phyloP scores from a whole-genome alignment of 306 rosid species.

The Trifolium dubium region DNA sequence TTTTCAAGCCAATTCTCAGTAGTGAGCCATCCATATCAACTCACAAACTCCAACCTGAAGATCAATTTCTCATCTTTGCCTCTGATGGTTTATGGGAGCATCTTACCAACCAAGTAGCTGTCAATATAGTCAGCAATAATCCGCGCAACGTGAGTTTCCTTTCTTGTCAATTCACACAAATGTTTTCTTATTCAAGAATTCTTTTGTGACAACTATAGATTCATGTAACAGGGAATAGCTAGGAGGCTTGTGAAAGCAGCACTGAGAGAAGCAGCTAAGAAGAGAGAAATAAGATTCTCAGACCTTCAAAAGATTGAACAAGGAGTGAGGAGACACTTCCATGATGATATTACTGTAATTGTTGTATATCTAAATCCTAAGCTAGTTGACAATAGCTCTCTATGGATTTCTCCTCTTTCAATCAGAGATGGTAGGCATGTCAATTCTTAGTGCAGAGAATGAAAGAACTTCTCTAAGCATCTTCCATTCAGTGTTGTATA shows the following conservation, averaged over 20 bases:
- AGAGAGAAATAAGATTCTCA: conserved; percentile 73
- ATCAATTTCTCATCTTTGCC: conserved; percentile 79
- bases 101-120: conserved; percentile 76
- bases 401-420: conserved; percentile 56
- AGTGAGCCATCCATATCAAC: conserved; percentile 66
- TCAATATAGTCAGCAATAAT: conserved; percentile 64
- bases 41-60: conserved; percentile 63
- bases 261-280: conserved; percentile 80
- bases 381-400: conserved; percentile 47
- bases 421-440: conserved; percentile 61
- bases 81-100: conserved; percentile 96
- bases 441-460: conserved; percentile 42
- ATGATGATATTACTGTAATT: conserved; percentile 75
- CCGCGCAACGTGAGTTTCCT: conserved; percentile 60
- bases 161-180: background rate
- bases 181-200: background rate
- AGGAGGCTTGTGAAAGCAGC: conserved; percentile 65
- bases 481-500: conserved; percentile 15
- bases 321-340: conserved; percentile 88
- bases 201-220: background rate
- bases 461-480: conserved; percentile 1
- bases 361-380: conserved; percentile 69
- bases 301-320: conserved; percentile 72
- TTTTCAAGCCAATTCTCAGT: conserved; percentile 70
- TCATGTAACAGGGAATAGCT: conserved; percentile 66